Evolutionary conservation across 495 filamentous ascomycete genomes (phyloP).

Genomic region (Antarctomyces pellizariae): DNA sequence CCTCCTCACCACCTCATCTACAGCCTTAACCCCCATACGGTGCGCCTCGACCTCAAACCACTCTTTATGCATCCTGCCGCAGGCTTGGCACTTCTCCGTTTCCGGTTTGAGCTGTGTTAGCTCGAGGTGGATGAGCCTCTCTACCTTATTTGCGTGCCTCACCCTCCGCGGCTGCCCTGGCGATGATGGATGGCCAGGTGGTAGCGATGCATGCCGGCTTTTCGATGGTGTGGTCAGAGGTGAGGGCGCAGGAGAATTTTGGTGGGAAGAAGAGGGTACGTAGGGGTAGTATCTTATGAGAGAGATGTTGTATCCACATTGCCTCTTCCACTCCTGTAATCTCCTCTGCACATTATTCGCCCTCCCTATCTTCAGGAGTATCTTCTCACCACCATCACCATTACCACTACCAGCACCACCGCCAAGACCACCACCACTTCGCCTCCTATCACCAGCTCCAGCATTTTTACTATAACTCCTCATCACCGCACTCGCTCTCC

Average conservation of each 20-base stretch:
- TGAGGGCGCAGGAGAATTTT: constrained; percentile 12
- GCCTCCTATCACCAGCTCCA: too few species aligned
- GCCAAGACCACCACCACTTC: too few species aligned
- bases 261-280: constrained; percentile 27
- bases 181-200: too few species aligned
- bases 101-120: constrained; percentile 42
- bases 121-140: constrained; percentile 79
- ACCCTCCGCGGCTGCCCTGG: constrained; percentile 35
- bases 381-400: too few species aligned
- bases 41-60: constrained; percentile 85
- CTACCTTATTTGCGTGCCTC: constrained; percentile 70
- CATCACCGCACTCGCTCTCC: too few species aligned
- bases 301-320: constrained; percentile 72
- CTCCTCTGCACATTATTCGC: constrained; percentile 77
- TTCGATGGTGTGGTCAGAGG: constrained; percentile 7
- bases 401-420: too few species aligned
- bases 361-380: constrained; percentile 82
- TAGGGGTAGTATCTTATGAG: constrained; percentile 87
- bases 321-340: constrained; percentile 75
- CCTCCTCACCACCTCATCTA: constrained; percentile 66
- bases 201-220: constrained; percentile 4
- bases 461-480: too few species aligned
- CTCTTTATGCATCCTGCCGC: constrained; percentile 74
- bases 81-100: constrained; percentile 38
- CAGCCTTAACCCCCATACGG: constrained; percentile 39